Percentiles rank a stretch among this genome's conserved stretches.
Evolutionary conservation across 1,139 yeast species (phyloP).

Genomic region (Lodderomyces theae): DNA sequence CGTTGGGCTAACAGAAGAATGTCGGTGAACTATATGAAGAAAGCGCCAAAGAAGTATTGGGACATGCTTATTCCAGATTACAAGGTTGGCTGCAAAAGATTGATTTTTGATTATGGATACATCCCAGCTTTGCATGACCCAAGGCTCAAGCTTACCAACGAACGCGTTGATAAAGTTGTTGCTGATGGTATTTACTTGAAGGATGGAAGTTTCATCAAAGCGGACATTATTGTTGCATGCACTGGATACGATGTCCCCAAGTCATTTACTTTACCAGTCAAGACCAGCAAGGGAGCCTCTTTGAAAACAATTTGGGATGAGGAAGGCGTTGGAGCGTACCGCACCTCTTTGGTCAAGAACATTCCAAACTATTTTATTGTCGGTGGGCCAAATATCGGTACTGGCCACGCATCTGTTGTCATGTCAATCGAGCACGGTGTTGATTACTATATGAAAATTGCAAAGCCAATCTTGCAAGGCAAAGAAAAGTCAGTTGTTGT

Average conservation of each 20-base stretch:
- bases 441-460: conserved; percentile 24
- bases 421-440: conserved; percentile 40
- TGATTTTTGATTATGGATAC: conserved; percentile 39
- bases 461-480: conserved; percentile 31
- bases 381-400: conserved; percentile 44
- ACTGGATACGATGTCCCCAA: conserved; percentile 36
- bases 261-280: conserved; percentile 22
- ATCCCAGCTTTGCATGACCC: conserved; percentile 34
- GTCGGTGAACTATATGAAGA: conserved; percentile 29
- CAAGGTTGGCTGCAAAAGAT: conserved; percentile 44
- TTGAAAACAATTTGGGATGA: conserved; percentile 25
- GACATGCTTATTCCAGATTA: conserved; percentile 34
- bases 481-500: conserved; percentile 29
- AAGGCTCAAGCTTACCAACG: conserved; percentile 26
- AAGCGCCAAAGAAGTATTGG: conserved; percentile 36
- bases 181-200: conserved; percentile 31
- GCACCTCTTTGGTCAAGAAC: conserved; percentile 32
- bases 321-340: conserved; percentile 36
- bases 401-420: conserved; percentile 47
- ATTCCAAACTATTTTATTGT: conserved; percentile 37
- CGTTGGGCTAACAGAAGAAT: conserved; percentile 24
- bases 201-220: conserved; percentile 29
- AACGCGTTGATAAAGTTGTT: conserved; percentile 27
- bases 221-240: conserved; percentile 45
- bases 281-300: conserved; percentile 28